phyloP scores from a whole-genome alignment of 306 rosid species.

The Ammopiptanthus mongolicus region DNA sequence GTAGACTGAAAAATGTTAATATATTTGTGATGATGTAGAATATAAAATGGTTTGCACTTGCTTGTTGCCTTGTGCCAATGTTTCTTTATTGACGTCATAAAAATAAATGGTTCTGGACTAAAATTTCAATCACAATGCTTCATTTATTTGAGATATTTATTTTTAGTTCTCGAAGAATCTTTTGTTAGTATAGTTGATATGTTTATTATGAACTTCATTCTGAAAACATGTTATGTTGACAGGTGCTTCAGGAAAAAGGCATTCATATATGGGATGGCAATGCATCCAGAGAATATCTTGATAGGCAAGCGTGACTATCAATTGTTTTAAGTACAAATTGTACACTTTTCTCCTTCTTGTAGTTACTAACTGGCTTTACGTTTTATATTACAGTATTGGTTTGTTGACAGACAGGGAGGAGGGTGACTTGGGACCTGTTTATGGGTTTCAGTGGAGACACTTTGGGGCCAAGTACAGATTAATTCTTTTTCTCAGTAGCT shows the following conservation, averaged over 20 bases:
- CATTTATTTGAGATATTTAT: background rate
- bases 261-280: conserved; percentile 97
- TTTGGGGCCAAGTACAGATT: conserved; percentile 80
- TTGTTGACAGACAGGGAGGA: conserved; percentile 87
- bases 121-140: background rate
- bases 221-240: conserved; percentile 26
- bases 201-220: background rate
- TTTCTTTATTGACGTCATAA: background rate
- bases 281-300: conserved; percentile 92
- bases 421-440: conserved; percentile 96
- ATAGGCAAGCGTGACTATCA: conserved; percentile 53
- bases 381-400: conserved; percentile 57
- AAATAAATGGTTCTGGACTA: background rate
- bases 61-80: background rate
- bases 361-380: conserved; percentile 18
- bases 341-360: background rate
- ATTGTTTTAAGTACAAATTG: background rate
- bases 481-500: background rate
- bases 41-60: background rate
- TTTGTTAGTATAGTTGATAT: background rate
- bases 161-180: background rate
- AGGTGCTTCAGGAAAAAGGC: conserved; percentile 87
- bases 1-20: background rate
- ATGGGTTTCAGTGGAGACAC: conserved; percentile 98
- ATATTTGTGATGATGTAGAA: background rate